Base-by-base conservation (phyloP, 1,139 yeast genomes). In the Sugiyamaella sp. region DNA sequence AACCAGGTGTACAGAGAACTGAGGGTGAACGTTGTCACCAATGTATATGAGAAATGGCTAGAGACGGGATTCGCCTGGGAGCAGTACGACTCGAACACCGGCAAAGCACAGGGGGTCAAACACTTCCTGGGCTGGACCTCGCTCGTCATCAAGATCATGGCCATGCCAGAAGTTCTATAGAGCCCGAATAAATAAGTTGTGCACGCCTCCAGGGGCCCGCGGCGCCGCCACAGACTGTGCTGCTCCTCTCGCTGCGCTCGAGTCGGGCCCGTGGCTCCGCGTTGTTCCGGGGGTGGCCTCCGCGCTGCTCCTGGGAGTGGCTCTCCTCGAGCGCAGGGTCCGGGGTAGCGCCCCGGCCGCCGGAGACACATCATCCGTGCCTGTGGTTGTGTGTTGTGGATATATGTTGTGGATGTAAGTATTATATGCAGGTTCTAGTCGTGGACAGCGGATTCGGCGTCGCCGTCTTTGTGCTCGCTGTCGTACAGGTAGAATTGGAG, bases 71-170 rank as follows among this genome's bases (percentile, higher is more conserved):
- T 80, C 66, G 89, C 89, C 3, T 93, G 90, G 86, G 99, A 93
- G 64, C 95, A 90, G 66, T 93, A 93, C 67, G 84, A 89, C 61
- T 95, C 89, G 57, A 70, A 66, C 27, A 81, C 84, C 2, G 99
- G 99, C 1, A 68, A 71, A 2, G 88, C 91, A 1, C 81, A 82
- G 63, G 90, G 98, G 6, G 95, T 93, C 3, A 85, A 87, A 67
- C 93, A 89, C 66, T 93, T 93, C 72, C 76, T 90, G 46, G 99
- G 99, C 2, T 93, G 99, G 99, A 85, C 97, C 0, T 84, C 96
- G 0, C 72, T 90, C 57, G 86, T 88, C 3, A 81, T 89, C 10
- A 77, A 83, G 61, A 87, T 93, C 68, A 87, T 95, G 95, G 78
- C 79, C 50, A 82, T 87, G 88, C 91, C 93, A 1, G 82, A 80